A percentile compares a stretch with the other conserved stretches of the same genome.
Conservation (phyloP, 129 eudicot species). For the Silybum marianum region DNA sequence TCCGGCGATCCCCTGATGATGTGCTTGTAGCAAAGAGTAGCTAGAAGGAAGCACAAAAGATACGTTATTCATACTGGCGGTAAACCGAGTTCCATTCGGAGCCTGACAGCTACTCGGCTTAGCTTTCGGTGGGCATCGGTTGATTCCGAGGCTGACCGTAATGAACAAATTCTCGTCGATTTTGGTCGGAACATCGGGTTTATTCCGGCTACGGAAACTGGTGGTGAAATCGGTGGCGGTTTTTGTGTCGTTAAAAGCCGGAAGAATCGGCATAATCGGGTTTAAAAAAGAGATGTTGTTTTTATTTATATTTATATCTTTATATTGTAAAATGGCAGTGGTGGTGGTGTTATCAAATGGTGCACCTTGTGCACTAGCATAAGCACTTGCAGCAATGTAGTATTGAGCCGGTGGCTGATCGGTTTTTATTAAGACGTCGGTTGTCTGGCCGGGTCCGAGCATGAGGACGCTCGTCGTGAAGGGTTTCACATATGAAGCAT, state of each 20-base stretch:
- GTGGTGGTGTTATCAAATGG: constrained; percentile 94
- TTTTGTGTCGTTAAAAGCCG: constrained; percentile 79
- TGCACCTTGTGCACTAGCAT: constrained; percentile 82
- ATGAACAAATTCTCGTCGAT: constrained; percentile 70
- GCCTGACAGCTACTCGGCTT: constrained; percentile 65
- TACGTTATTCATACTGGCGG: constrained; percentile 93
- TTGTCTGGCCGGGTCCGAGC: constrained; percentile 98
- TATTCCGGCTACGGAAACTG: constrained; percentile 60
- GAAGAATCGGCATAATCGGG: constrained; percentile 68
- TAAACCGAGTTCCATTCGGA: constrained; percentile 86
- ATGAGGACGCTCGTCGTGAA: constrained; percentile 78
- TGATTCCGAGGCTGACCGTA: constrained; percentile 77
- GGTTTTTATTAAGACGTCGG: constrained; percentile 74
- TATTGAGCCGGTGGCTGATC: constrained; percentile 80
- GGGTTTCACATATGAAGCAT: constrained; percentile 88
- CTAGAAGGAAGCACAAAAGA: constrained; percentile 79
- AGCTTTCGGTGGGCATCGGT: constrained; percentile 60
- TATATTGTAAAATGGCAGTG: constrained; percentile 86
- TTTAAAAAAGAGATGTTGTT: constrained; percentile 27
- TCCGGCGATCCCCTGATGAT: constrained; percentile 63
- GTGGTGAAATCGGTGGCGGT: constrained; percentile 75
- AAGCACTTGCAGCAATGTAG: constrained; percentile 88
- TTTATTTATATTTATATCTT: neutral
- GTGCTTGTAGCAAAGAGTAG: constrained; percentile 80
- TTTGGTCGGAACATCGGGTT: constrained; percentile 55